Conservation (phyloP, 306 rosid genomes). For the Canavalia gladiata region DNA sequence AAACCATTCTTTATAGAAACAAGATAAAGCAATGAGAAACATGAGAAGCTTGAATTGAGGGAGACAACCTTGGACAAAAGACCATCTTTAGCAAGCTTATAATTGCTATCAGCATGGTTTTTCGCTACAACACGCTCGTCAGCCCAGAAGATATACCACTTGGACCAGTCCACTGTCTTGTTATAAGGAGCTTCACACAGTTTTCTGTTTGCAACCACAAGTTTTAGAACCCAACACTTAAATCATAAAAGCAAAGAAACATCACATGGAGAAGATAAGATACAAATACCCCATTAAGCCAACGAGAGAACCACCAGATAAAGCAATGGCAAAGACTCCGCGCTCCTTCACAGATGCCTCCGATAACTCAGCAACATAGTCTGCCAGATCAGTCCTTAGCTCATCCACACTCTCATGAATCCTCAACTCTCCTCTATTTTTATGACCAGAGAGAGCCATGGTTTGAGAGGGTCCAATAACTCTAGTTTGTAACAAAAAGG, state of each 20-base stretch:
- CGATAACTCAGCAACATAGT: constrained; percentile 85
- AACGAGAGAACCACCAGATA: constrained; percentile 99
- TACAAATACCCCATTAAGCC: constrained; percentile 92
- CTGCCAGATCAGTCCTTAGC: constrained; percentile 86
- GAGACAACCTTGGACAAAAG: constrained; percentile 85
- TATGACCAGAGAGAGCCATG: constrained; percentile 73
- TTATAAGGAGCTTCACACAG: constrained; percentile 88
- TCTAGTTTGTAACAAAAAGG: constrained; percentile 1
- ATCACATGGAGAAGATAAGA: constrained; percentile 54
- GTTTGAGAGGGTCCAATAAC: constrained; percentile 46
- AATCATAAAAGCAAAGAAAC: constrained; percentile 55
- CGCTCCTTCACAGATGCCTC: constrained; percentile 92
- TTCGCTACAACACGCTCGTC: constrained; percentile 96
- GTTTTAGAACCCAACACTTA: constrained; percentile 56
- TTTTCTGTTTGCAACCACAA: constrained; percentile 73
- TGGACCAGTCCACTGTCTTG: constrained; percentile 97
- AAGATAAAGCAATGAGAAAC: constrained; percentile 34
- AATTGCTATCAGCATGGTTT: constrained; percentile 91
- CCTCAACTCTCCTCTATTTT: constrained; percentile 70
- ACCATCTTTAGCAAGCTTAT: constrained; percentile 88
- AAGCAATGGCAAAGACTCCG: constrained; percentile 85
- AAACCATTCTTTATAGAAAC: constrained; percentile 24
- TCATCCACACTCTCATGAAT: constrained; percentile 93
- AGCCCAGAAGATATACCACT: constrained; percentile 98
- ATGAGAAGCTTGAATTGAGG: constrained; percentile 35